These are phyloP conservation scores for Arabidopsis arenosa DNA, from an alignment of 345 rosid genomes.

Conservation along the genomic window DNA sequence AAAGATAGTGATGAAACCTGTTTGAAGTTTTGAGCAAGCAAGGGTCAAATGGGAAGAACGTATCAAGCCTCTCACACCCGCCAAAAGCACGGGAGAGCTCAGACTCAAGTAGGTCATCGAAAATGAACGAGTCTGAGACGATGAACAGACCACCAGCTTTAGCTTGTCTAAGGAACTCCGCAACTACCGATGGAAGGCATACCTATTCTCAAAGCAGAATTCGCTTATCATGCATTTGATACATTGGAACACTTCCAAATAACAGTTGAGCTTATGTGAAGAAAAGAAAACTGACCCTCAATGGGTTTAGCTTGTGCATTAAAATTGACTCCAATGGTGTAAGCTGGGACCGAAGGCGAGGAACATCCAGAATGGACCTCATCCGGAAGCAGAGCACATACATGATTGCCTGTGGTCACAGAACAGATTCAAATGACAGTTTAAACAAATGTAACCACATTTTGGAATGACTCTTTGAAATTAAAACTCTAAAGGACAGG, in stretches of 20 bases:
- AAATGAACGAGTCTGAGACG: conserved; percentile 54
- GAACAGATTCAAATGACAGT: neutral
- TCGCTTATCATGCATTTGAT: neutral
- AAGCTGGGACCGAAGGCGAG: conserved; percentile 66
- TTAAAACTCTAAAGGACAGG: neutral
- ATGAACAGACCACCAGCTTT: conserved; percentile 73
- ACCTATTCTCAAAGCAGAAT: conserved; percentile 53
- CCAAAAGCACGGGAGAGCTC: conserved; percentile 75
- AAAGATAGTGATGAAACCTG: conserved; percentile 51
- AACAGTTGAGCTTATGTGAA: conserved; percentile 7
- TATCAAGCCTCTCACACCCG: conserved; percentile 84
- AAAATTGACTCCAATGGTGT: conserved; percentile 69
- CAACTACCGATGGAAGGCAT: conserved; percentile 79
- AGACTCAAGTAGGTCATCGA: conserved; percentile 62
- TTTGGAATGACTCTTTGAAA: neutral
- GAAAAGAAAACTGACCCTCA: conserved; percentile 56
- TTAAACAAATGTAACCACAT: conserved; percentile 1
- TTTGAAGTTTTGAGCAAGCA: conserved; percentile 71
- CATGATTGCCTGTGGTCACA: conserved; percentile 74
- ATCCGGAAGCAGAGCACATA: conserved; percentile 87
- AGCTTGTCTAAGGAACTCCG: conserved; percentile 83
- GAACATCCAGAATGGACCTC: conserved; percentile 71
- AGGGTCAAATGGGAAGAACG: conserved; percentile 95
- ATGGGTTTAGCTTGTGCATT: conserved; percentile 67
- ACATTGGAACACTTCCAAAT: neutral